These are phyloP conservation scores for Halenospora varia DNA, from an alignment of 495 filamentous ascomycete species.

Conservation along the genomic window DNA sequence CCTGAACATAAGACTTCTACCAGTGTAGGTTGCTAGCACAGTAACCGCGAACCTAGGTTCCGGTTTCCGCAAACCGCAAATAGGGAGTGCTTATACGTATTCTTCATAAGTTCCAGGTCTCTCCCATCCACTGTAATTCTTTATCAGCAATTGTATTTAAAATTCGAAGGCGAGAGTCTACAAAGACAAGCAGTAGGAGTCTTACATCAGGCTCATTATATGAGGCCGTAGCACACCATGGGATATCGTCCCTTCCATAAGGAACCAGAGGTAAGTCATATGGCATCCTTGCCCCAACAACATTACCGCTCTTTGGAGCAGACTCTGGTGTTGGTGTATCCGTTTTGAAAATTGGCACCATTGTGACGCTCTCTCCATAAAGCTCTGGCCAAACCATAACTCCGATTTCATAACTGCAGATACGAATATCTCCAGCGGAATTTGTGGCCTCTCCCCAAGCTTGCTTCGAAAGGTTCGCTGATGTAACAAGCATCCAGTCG, in stretches of 20 bases:
- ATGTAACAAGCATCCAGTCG: constrained; percentile 81
- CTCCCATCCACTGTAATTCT: constrained; percentile 33
- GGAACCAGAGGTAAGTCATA: constrained; percentile 73
- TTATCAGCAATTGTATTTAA: background rate
- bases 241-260: constrained; percentile 59
- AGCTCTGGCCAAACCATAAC: constrained; percentile 82
- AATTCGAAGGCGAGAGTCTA: too few species aligned
- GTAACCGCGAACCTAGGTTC: background rate
- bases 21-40: background rate
- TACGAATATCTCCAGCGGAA: constrained; percentile 52
- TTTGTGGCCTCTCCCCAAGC: constrained; percentile 73
- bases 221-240: constrained; percentile 71
- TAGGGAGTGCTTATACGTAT: background rate
- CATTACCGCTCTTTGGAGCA: constrained; percentile 12
- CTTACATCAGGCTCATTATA: constrained; percentile 56
- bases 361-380: constrained; percentile 47
- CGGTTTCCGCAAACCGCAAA: background rate
- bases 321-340: constrained; percentile 40
- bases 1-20: too few species aligned
- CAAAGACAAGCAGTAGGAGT: constrained; percentile 28
- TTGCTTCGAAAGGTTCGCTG: constrained; percentile 84
- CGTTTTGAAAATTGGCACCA: constrained; percentile 65
- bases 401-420: constrained; percentile 82
- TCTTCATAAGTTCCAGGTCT: constrained; percentile 8
- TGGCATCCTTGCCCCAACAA: constrained; percentile 73